Evolutionary conservation across 768 basidiomycete species (phyloP), one percentile per base, ranked within the genome.

Genomic region (Lactarius hengduanensis): DNA sequence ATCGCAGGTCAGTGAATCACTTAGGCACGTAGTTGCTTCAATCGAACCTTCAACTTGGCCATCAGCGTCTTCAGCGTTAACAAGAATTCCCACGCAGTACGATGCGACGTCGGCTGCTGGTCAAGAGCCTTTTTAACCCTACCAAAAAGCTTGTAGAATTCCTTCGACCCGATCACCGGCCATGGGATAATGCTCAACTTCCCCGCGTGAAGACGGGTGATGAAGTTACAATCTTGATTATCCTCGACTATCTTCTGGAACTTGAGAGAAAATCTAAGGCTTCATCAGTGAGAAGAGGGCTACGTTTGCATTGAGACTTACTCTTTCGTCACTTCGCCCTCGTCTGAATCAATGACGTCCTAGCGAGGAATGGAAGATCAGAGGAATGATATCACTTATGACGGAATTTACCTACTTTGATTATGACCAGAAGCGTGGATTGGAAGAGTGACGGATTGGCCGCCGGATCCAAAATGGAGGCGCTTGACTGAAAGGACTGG

Each of bases 321-420:
- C 86, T 88, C 86, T 72, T 78, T 77, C 6, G 80, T 80, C 30
- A 88, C 85, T 61, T 88, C 86, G 0, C 71, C 75, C 71, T 81
- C 83, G 74, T 88, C 87, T 0, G 83, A 82, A 62, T 87, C 87
- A 1, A 86, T 80, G 18, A 88, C 86, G 56, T 88, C 87, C 86
- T 88, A 62, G 11, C 11, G 38, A 11, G 2, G 47, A 10, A 15
- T 8, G 57, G 18, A 22, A 26, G 55, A 11, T 15, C 22, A 34
- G 26, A 43, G 26, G 41, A 1, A 8, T n/a, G 36, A 3, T 8
- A 2, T n/a, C 32, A 34, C 22, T 6, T 16, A 11, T 15, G 9
- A 11, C 26, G 20, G 22, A 38, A 8, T n/a, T 26, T 15, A 32
- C 63, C 36, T 28, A 82, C 86, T 78, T 88, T 88, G 73, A 88